Evolutionary conservation across 164 flowering plant species (phyloP).

Genomic region (Stephania yunnanensis): DNA sequence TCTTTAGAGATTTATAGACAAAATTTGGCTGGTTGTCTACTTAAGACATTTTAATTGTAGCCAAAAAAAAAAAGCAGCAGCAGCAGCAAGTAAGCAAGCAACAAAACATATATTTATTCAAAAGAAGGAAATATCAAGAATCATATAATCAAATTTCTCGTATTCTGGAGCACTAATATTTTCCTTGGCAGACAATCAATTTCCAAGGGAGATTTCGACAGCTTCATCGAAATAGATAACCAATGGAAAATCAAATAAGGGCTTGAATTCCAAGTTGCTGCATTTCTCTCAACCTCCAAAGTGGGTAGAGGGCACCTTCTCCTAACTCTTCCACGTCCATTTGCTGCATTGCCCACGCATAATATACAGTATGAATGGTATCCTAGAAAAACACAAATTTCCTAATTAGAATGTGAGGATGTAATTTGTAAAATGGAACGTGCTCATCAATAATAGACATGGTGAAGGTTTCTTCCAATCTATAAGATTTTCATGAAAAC

Average conservation of each 20-base stretch:
- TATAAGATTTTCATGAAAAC: too few species aligned
- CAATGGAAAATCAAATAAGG: conserved; percentile 42
- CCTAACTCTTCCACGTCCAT: conserved; percentile 65
- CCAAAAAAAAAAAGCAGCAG: too few species aligned
- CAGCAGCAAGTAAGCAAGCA: too few species aligned
- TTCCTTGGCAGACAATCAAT: conserved; percentile 4
- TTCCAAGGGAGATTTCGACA: neutral
- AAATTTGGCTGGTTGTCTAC: too few species aligned
- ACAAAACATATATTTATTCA: too few species aligned
- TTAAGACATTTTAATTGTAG: too few species aligned
- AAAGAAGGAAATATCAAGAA: neutral
- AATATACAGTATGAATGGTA: conserved; percentile 76
- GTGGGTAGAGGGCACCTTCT: conserved; percentile 60
- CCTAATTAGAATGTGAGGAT: neutral
- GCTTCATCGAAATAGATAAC: neutral
- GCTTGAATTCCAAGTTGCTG: conserved; percentile 72
- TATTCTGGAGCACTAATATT: neutral
- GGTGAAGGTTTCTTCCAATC: too few species aligned
- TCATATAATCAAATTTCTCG: neutral
- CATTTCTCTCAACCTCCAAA: conserved; percentile 91
- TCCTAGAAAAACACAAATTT: conserved; percentile 36
- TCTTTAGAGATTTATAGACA: too few species aligned
- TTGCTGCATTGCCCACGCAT: conserved; percentile 94
- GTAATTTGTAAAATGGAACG: too few species aligned
- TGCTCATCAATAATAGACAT: too few species aligned